Evolutionary conservation across 1,139 yeast species (phyloP), one percentile per base, ranked within the genome.

Genomic region (Entelexis paramagnoliae): DNA sequence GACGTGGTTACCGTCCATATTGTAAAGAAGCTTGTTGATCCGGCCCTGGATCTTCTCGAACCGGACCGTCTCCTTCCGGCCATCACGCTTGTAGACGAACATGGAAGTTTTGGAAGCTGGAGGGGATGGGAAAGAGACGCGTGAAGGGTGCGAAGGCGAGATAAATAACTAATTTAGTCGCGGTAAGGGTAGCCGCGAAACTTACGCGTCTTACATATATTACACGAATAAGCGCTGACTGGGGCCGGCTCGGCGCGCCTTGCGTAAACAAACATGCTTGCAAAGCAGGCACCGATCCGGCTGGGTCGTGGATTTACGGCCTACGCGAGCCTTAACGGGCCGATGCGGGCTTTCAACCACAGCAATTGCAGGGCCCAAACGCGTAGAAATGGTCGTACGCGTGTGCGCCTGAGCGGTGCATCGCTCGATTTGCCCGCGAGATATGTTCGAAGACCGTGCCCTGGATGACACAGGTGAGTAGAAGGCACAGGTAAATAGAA

Each of bases 51-150:
- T 79, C 68, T 79, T 79, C 65, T 84, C 93, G 67, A 84, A 83
- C 66, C 83, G 79, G 56, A 86, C 95, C 50, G 87, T 87, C 69
- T 86, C 95, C 68, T 81, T 79, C 64, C 83, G 85, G 56, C 95
- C 95, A 69, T 84, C 74, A 71, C 82, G 73, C 67, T 78, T 78
- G 64, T 69, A 73, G 53, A 76, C 80, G 64, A 71, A 76, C 80
- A 76, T 76, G 19, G 24, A 10, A 39, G 51, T 24, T 24, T 5
- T 24, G 32, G 33, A 10, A 13, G 22, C 30, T 34, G 47, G 51
- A 39, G 39, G 19, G 20, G n/a, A 10, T 36, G 41, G 10, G 46
- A 39, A 33, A 29, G 26, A 41, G 45, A 41, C 45, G 45, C 45
- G 45, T 41, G 33, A 38, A 19, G 43, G 14, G 24, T 11, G 22